phyloP scores from a whole-genome alignment of 352 stramenopile genomes.

The Phytophthora cactorum region DNA sequence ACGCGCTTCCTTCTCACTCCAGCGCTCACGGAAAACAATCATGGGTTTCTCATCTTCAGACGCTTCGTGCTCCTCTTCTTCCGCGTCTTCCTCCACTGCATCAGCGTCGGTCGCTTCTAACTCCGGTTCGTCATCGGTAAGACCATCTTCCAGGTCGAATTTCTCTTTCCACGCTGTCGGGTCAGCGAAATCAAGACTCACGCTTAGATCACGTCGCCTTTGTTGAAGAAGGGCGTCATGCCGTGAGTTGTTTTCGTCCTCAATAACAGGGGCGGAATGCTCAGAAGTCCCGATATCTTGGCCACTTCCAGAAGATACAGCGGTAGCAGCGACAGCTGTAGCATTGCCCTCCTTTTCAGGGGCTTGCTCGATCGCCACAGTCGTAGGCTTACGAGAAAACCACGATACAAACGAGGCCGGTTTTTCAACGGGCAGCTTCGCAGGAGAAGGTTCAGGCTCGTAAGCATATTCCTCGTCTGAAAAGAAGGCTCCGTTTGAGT shows the following conservation, averaged over 20 bases:
- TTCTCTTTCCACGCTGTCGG: slow-evolving; percentile 73
- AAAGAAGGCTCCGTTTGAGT: slow-evolving; percentile 28
- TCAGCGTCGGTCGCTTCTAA: slow-evolving; percentile 37
- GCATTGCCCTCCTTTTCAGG: slow-evolving; percentile 1
- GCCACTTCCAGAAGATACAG: slow-evolving; percentile 12
- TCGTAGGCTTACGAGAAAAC: slow-evolving; percentile 40
- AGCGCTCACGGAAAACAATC: slow-evolving; percentile 85
- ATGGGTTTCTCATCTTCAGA: slow-evolving; percentile 63
- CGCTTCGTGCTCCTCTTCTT: slow-evolving; percentile 16
- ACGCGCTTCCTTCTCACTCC: slow-evolving; percentile 77
- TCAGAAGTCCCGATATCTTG: slow-evolving; percentile 7
- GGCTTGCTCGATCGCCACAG: neutral
- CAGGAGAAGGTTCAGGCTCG: slow-evolving; percentile 26
- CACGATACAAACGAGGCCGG: slow-evolving; percentile 35
- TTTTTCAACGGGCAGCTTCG: slow-evolving; percentile 16
- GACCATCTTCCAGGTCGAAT: slow-evolving; percentile 73
- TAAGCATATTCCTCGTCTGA: slow-evolving; percentile 21
- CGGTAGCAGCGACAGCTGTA: neutral
- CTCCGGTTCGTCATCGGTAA: slow-evolving; percentile 57
- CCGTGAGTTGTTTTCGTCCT: slow-evolving; percentile 31
- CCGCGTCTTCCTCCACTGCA: slow-evolving; percentile 11
- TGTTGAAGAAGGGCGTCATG: slow-evolving; percentile 38
- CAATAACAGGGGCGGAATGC: slow-evolving; percentile 5
- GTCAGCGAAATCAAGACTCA: slow-evolving; percentile 80
- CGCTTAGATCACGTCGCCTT: slow-evolving; percentile 60